Evolutionary conservation across 345 rosid species (phyloP).

Genomic region (Heritiera fomes): DNA sequence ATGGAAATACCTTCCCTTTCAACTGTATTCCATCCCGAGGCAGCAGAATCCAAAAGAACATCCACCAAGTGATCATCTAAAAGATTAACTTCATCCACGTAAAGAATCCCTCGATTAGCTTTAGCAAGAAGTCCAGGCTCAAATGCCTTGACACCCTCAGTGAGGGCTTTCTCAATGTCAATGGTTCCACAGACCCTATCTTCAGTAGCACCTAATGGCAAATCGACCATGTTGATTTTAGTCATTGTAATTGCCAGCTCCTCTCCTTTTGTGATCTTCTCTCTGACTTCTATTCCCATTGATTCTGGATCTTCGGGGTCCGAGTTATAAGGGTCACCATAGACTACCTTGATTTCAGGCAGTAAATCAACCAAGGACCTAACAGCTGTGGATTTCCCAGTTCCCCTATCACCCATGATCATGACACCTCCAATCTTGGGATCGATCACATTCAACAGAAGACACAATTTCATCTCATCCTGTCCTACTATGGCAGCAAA

Average conservation of each 20-base stretch:
- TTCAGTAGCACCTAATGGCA: slow-evolving; percentile 96
- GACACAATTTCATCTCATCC: slow-evolving; percentile 97
- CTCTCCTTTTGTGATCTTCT: slow-evolving; percentile 57
- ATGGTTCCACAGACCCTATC: slow-evolving; percentile 99
- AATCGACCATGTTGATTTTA: slow-evolving; percentile 94
- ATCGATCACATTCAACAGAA: slow-evolving; percentile 85
- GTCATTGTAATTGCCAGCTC: slow-evolving; percentile 44
- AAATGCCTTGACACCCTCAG: slow-evolving; percentile 95
- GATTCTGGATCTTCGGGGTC: slow-evolving; percentile 91
- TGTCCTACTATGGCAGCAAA: slow-evolving; percentile 96
- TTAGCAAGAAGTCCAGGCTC: slow-evolving; percentile 98
- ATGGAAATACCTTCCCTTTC: slow-evolving; percentile 96
- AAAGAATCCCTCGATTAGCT: slow-evolving; percentile 95
- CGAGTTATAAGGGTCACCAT: slow-evolving; percentile 89
- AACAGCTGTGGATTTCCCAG: slow-evolving; percentile 88
- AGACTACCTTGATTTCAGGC: slow-evolving; percentile 80
- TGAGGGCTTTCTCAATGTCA: slow-evolving; percentile 92
- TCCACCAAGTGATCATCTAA: slow-evolving; percentile 96
- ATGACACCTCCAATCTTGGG: slow-evolving; percentile 96
- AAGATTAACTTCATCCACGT: slow-evolving; percentile 95
- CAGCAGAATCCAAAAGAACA: slow-evolving; percentile 93
- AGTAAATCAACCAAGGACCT: slow-evolving; percentile 89
- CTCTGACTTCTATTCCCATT: slow-evolving; percentile 90
- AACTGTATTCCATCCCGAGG: slow-evolving; percentile 95
- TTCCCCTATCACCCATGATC: slow-evolving; percentile 98